Evolutionary conservation across 805 yeast genomes (phyloP).

Genomic region (Sugiyamaella floridensis): DNA sequence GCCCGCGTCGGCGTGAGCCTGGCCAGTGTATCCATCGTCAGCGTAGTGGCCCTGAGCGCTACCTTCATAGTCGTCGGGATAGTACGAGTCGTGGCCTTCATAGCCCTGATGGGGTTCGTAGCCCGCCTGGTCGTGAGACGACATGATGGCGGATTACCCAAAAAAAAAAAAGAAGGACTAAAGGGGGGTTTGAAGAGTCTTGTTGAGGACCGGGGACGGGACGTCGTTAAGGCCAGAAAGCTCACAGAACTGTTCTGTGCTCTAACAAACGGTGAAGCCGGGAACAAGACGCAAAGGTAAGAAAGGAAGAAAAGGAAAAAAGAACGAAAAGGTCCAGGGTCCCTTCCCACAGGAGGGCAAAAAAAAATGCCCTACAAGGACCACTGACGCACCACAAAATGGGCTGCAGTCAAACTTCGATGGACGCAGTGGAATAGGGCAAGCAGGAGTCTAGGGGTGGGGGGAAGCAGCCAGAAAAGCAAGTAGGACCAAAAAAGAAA

Average conservation of each 20-base stretch:
- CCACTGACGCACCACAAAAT: background rate
- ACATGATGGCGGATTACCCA: background rate
- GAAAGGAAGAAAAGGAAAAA: background rate
- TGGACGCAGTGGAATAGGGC: background rate
- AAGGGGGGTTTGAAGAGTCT: no score
- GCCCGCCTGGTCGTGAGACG: background rate
- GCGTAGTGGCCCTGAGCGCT: conserved; percentile 12
- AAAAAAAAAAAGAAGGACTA: no score
- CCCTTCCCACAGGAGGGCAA: background rate
- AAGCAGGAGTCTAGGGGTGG: background rate
- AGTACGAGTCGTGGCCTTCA: conserved; percentile 20
- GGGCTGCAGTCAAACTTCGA: background rate
- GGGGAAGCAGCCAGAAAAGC: no score
- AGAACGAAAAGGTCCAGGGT: background rate
- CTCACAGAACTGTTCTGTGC: no score
- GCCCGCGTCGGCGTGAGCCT: conserved; percentile 13
- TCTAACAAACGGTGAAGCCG: no score
- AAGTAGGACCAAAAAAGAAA: no score
- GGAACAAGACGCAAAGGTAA: background rate
- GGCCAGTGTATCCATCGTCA: conserved; percentile 16
- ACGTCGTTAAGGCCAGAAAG: background rate
- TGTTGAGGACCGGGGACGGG: no score
- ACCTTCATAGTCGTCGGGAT: conserved; percentile 17
- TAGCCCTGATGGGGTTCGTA: background rate
- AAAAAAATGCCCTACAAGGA: background rate